These are phyloP conservation scores for Chalciporus chontae DNA, from an alignment of 768 basidiomycete genomes.

Conservation along the genomic window DNA sequence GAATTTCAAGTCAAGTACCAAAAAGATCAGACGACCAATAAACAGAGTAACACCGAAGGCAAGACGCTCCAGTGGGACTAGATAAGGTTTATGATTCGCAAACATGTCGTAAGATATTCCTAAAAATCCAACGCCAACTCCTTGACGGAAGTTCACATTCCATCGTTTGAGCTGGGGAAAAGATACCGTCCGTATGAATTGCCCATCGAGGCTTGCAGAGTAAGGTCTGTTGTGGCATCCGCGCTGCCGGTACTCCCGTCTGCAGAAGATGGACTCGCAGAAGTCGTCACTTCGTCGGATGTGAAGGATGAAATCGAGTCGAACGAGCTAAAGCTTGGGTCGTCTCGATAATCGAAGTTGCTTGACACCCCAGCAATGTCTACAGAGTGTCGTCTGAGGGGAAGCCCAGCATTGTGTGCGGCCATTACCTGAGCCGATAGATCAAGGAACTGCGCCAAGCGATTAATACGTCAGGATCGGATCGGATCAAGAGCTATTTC, in stretches of 20 bases:
- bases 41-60: background rate
- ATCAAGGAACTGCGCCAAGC: conserved; percentile 25
- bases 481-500: background rate
- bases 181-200: conserved; percentile 4
- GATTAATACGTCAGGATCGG: background rate
- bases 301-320: conserved; percentile 13
- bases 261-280: conserved; percentile 22
- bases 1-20: background rate
- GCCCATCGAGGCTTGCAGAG: background rate
- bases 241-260: conserved; percentile 17
- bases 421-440: conserved; percentile 27
- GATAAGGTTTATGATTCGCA: background rate
- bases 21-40: background rate
- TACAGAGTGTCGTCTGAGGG: conserved; percentile 31
- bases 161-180: conserved; percentile 15
- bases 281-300: conserved; percentile 16
- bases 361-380: conserved; percentile 19
- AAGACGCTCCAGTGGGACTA: background rate
- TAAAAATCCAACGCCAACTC: background rate
- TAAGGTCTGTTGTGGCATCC: conserved; percentile 18
- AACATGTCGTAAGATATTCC: background rate
- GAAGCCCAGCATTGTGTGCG: conserved; percentile 21
- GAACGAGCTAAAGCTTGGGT: conserved; percentile 12
- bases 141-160: conserved; percentile 11
- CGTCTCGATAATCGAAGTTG: conserved; percentile 2